Percentiles rank a stretch among this genome's conserved stretches.
Evolutionary conservation across 1,139 yeast genomes (phyloP).

Genomic region (Yamadazyma oceani): DNA sequence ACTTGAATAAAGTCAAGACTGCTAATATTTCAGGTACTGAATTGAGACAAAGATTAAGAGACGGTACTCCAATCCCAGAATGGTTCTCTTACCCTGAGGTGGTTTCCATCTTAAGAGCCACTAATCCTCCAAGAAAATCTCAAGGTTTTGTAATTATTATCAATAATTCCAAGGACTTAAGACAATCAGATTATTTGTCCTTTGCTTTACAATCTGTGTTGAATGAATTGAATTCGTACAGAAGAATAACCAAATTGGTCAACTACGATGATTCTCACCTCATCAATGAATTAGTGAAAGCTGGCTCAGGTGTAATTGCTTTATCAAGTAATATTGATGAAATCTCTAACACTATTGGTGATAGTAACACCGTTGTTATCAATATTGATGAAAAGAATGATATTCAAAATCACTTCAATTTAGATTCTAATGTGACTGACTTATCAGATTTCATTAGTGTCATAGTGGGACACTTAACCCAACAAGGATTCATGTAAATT

Average conservation of each 20-base stretch:
- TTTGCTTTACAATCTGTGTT: conserved; percentile 87
- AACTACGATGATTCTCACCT: conserved; percentile 58
- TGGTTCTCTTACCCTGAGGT: conserved; percentile 99
- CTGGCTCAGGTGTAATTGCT: conserved; percentile 89
- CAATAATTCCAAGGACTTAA: conserved; percentile 47
- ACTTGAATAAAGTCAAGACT: conserved; percentile 69
- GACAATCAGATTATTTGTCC: conserved; percentile 52
- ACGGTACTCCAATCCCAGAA: conserved; percentile 86
- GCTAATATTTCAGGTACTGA: conserved; percentile 95
- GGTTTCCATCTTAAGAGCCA: conserved; percentile 83
- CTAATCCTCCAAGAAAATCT: conserved; percentile 86
- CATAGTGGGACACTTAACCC: conserved; percentile 67
- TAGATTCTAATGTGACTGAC: conserved; percentile 15
- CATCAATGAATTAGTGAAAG: conserved; percentile 78
- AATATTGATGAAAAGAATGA: conserved; percentile 12
- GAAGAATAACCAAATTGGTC: conserved; percentile 72
- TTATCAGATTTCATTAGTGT: conserved; percentile 60
- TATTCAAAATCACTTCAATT: conserved; percentile 15
- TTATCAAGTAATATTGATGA: conserved; percentile 26
- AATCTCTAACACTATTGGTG: conserved; percentile 49
- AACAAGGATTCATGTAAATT: conserved; percentile 68
- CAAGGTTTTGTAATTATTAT: conserved; percentile 83
- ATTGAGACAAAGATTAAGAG: conserved; percentile 81
- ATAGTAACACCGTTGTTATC: conserved; percentile 33
- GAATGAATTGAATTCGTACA: conserved; percentile 84